Evolutionary conservation across 2,329 filamentous ascomycete genomes (phyloP).

Genomic region (Tolypocladium capitatum): DNA sequence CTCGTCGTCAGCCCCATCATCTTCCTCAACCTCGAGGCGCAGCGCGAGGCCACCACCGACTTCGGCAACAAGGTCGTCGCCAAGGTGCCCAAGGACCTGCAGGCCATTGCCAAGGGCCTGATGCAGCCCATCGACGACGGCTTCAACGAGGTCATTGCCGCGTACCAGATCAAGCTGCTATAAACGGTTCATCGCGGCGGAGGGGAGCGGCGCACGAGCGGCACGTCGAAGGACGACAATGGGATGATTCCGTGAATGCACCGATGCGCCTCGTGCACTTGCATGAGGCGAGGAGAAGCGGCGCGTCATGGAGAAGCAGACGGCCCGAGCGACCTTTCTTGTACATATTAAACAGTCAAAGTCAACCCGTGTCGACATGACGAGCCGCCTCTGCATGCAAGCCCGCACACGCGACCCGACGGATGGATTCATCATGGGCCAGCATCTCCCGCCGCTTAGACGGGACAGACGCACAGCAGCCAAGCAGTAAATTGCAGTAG

Average conservation of each 20-base stretch:
- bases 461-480: neutral
- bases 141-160: slow-evolving; percentile 24
- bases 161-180: slow-evolving; percentile 8
- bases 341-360: neutral
- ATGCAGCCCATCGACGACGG: slow-evolving; percentile 22
- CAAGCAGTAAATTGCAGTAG: neutral
- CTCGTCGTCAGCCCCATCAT: slow-evolving; percentile 29
- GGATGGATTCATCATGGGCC: too few relatives aligned
- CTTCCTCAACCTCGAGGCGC: slow-evolving; percentile 24
- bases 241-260: neutral
- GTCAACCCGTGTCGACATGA: neutral
- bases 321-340: neutral
- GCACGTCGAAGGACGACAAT: neutral
- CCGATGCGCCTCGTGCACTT: neutral
- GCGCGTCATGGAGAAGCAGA: neutral
- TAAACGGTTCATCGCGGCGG: neutral
- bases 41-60: slow-evolving; percentile 25
- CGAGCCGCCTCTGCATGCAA: too few relatives aligned
- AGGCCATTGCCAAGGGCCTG: slow-evolving; percentile 19
- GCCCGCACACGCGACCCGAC: too few relatives aligned
- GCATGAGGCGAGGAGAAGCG: neutral
- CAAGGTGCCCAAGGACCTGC: slow-evolving; percentile 24
- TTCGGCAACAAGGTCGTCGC: slow-evolving; percentile 23
- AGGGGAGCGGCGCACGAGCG: neutral
- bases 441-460: too few relatives aligned